Evolutionary conservation across 2,329 filamentous ascomycete species (phyloP).

Genomic region (Fusarium sp.): DNA sequence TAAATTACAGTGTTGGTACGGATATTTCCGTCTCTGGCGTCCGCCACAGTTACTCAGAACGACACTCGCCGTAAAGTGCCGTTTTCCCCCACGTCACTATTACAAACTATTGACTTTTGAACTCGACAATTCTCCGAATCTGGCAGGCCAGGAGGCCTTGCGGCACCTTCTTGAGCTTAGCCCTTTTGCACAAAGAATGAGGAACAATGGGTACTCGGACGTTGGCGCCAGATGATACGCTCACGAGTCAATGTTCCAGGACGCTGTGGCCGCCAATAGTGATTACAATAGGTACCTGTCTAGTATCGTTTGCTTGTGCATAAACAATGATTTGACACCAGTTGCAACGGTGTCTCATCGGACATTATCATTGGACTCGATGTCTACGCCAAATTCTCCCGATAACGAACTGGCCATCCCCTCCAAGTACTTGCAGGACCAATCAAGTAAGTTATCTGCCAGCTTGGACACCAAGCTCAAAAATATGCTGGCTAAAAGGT

Average conservation of each 20-base stretch:
- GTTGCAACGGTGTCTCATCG: not conserved
- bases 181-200: slow-evolving; percentile 1
- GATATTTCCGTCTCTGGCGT: slow-evolving; percentile 5
- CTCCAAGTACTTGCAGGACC: not conserved
- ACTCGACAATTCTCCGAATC: not conserved
- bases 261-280: slow-evolving; percentile 11
- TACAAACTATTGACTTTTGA: slow-evolving; percentile 12
- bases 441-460: too few relatives aligned
- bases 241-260: not conserved
- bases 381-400: not conserved
- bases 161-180: not conserved
- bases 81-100: slow-evolving; percentile 16
- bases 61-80: not conserved
- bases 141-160: not conserved
- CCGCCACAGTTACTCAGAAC: slow-evolving; percentile 22
- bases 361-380: too few relatives aligned
- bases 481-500: not conserved
- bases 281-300: slow-evolving; percentile 19
- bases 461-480: not conserved
- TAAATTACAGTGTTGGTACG: not conserved
- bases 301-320: slow-evolving; percentile 18
- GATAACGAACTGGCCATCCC: not conserved
- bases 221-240: slow-evolving; percentile 1
- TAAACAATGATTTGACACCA: not conserved
- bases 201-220: not conserved